These are phyloP conservation scores for Coemansia biformis DNA, from an alignment of 192 early-diverging fungal genomes.

Conservation along the genomic window DNA sequence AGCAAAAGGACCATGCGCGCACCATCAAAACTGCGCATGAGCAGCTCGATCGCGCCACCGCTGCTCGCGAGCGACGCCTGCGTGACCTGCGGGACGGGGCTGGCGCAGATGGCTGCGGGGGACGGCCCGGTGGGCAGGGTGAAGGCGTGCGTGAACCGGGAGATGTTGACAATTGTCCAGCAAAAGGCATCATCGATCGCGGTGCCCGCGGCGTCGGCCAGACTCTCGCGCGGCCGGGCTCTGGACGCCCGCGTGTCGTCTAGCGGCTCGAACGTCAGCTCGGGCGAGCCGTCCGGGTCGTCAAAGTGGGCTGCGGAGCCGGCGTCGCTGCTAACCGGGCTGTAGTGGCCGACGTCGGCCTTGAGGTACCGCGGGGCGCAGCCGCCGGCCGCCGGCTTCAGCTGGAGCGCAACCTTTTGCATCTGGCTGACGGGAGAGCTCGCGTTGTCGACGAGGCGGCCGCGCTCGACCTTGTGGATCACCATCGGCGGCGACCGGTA, in stretches of 20 bases:
- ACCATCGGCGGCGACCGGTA: conserved; percentile 63
- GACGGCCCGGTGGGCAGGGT: conserved; percentile 22
- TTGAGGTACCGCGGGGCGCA: conserved; percentile 26
- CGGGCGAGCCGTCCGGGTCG: conserved; percentile 43
- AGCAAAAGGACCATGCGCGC: conserved; percentile 25
- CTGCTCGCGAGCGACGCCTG: conserved; percentile 1
- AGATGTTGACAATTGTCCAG: conserved; percentile 81
- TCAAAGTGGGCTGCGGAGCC: conserved; percentile 20
- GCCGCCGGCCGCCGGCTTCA: conserved; percentile 21
- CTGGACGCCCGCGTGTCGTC: conserved; percentile 15
- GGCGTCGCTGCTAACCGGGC: conserved; percentile 8
- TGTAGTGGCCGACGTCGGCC: conserved; percentile 40
- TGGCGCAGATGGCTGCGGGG: conserved; percentile 3
- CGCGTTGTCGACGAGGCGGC: conserved; percentile 57
- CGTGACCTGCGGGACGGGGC: conserved; percentile 25
- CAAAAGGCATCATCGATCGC: conserved; percentile 73
- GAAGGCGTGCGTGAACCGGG: conserved; percentile 49
- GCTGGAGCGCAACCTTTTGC: conserved; percentile 73
- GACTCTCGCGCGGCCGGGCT: conserved; percentile 13
- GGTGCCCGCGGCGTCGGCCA: conserved; percentile 8
- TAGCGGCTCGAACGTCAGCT: conserved; percentile 44
- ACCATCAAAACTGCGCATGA: conserved; percentile 8
- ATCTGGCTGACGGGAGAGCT: conserved; percentile 74
- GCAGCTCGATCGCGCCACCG: conserved; percentile 9
- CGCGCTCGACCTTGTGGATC: conserved; percentile 75